These are phyloP conservation scores for Platanthera guangdongensis DNA, from an alignment of 106 monocot genomes.

Conservation along the genomic window DNA sequence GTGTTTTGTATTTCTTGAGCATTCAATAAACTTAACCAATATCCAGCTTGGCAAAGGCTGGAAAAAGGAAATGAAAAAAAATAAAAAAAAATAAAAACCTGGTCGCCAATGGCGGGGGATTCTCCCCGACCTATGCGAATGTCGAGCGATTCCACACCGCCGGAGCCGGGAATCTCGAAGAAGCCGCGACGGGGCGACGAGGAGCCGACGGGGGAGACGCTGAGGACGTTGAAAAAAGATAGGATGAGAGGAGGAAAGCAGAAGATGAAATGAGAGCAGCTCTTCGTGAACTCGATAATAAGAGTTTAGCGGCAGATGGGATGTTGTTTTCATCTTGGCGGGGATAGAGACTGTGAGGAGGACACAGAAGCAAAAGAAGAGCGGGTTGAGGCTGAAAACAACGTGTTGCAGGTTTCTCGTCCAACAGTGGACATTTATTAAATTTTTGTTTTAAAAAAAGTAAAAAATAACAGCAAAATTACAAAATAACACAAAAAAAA, in stretches of 20 bases:
- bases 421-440: too few relatives aligned
- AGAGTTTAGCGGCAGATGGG: background rate
- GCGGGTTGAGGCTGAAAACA: background rate
- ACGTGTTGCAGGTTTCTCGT: too few relatives aligned
- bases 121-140: constrained; percentile 25
- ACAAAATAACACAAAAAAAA: too few relatives aligned
- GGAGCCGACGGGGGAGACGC: constrained; percentile 2
- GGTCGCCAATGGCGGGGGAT: constrained; percentile 26
- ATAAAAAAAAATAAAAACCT: constrained; percentile 12
- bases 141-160: constrained; percentile 33
- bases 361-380: background rate
- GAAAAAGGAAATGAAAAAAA: background rate
- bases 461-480: too few relatives aligned
- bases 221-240: background rate
- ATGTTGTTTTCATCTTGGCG: background rate
- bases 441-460: too few relatives aligned
- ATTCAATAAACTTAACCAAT: too few relatives aligned
- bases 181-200: constrained; percentile 11
- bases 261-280: constrained; percentile 8
- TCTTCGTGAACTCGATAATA: constrained; percentile 9
- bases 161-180: constrained; percentile 22
- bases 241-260: background rate
- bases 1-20: too few relatives aligned
- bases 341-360: background rate
- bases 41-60: too few relatives aligned